These are phyloP conservation scores for Lachnellula hyalina DNA, from an alignment of 2,329 filamentous ascomycete species.

Conservation along the genomic window DNA sequence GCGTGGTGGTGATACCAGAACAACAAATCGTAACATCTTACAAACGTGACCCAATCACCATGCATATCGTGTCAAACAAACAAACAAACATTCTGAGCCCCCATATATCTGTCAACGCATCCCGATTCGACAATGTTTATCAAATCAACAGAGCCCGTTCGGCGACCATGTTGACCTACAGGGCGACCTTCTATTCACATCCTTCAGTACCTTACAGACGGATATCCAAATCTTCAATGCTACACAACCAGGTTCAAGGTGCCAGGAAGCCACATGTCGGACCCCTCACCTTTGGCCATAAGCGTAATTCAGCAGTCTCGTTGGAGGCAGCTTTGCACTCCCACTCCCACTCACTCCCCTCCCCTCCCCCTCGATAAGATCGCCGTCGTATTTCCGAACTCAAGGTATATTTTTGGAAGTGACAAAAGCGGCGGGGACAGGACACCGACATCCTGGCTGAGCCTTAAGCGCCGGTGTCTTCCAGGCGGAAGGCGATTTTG, in stretches of 20 bases:
- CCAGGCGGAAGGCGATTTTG: not conserved
- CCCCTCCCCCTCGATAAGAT: not conserved
- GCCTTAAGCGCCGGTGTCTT: not conserved
- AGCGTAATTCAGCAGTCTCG: conserved; percentile 13
- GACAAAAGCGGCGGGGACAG: conserved; percentile 3
- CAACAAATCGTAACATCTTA: conserved; percentile 16
- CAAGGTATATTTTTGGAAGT: conserved; percentile 7
- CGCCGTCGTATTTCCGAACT: not conserved
- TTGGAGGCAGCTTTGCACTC: not conserved
- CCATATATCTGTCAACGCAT: conserved; percentile 4
- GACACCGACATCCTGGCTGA: not conserved
- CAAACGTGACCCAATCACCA: conserved; percentile 1
- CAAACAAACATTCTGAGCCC: not conserved
- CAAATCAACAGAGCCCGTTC: conserved; percentile 11
- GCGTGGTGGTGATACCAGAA: conserved; percentile 22
- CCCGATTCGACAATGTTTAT: conserved; percentile 4
- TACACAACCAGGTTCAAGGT: not conserved
- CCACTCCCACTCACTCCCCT: not conserved
- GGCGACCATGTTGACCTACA: conserved; percentile 2
- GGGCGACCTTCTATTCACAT: conserved; percentile 7
- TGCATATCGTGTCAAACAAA: not conserved
- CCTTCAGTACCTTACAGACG: conserved; percentile 14
- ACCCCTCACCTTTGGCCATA: conserved; percentile 3
- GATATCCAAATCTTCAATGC: not conserved
- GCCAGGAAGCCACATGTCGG: conserved; percentile 4